Evolutionary conservation across 2,329 filamentous ascomycete species (phyloP), one percentile per base, ranked within the genome.

Genomic region (Aureobasidium sp.): DNA sequence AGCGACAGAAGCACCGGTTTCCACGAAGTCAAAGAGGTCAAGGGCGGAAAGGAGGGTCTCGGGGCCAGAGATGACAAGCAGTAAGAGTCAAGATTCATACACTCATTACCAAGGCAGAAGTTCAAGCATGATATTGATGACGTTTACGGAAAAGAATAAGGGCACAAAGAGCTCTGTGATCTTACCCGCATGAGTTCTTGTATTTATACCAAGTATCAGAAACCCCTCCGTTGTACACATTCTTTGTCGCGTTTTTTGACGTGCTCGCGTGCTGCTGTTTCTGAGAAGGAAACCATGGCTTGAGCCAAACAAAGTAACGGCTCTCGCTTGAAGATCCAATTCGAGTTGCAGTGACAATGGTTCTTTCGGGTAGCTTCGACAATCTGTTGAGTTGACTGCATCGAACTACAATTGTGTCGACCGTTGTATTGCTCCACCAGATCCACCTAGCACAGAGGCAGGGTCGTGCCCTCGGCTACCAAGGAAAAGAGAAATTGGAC

Each of bases 11-110:
- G 59, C 37, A 76, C 73, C 20, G 73, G 73, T 0, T 73, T 75
- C 56, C 51, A 65, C 17, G 63, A 68, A 43, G 57, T 63, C 12
- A 39, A 63, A 39, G 70, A 69, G 8, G 71, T 74, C 2, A 66
- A 71, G 55, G 72, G 73, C 9, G 72, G 73, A 29, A 73, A 74
- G 65, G 69, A 69, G 43, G 71, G 72, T 2, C 36, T 71, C 63
- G 69, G 61, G 2, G 52, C 43, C 5, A 63, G 52, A 29, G 12
- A 1, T 13, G 61, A 63, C 20, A 63, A 46, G 53, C 29, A 57
- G 29, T 57, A 44, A 36, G 24, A 43, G 15, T 17, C n/a, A n/a
- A 32, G 44, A 32, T 12, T 29, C 17, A 20, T 5, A 36, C 27
- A 36, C 27, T 15, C 24, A 20, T 26, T 20, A 32, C n/a, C 20